A percentile compares a stretch with the other conserved stretches of the same genome.
phyloP scores from a whole-genome alignment of 345 rosid genomes.

The Ceriops tagal region DNA sequence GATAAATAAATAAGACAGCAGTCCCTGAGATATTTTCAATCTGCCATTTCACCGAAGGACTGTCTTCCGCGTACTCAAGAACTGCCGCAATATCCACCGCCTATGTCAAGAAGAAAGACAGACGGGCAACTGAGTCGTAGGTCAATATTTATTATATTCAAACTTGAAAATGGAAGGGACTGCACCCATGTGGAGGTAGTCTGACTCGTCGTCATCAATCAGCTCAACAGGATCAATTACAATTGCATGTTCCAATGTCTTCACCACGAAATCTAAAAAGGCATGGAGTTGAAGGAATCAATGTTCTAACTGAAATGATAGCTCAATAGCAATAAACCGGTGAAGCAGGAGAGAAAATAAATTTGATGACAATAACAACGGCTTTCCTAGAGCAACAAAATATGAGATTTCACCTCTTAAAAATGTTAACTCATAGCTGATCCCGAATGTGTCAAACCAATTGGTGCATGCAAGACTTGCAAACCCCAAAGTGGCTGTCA shows the following conservation, averaged over 20 bases:
- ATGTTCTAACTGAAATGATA: too few relatives aligned
- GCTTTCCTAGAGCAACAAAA: too few relatives aligned
- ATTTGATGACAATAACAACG: too few relatives aligned
- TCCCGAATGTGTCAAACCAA: background rate
- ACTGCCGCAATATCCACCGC: background rate
- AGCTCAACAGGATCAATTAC: slow-evolving; percentile 6
- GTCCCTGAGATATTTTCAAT: background rate
- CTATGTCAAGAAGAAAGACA: background rate
- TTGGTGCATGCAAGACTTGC: background rate
- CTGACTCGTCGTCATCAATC: slow-evolving; percentile 11
- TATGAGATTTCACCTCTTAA: background rate
- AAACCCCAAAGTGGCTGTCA: background rate
- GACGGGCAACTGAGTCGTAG: background rate
- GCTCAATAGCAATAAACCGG: too few relatives aligned
- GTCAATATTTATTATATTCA: background rate
- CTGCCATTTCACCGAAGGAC: background rate
- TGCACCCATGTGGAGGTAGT: slow-evolving; percentile 15
- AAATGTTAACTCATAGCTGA: background rate
- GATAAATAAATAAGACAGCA: background rate
- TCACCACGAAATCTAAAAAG: slow-evolving; percentile 6
- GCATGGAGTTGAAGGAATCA: too few relatives aligned
- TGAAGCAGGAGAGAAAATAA: too few relatives aligned
- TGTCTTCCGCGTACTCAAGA: background rate
- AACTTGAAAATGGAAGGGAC: background rate
- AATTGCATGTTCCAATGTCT: slow-evolving; percentile 13